These are phyloP conservation scores for Pseudopithomyces maydicus DNA, from an alignment of 2,329 filamentous ascomycete genomes.

Conservation along the genomic window DNA sequence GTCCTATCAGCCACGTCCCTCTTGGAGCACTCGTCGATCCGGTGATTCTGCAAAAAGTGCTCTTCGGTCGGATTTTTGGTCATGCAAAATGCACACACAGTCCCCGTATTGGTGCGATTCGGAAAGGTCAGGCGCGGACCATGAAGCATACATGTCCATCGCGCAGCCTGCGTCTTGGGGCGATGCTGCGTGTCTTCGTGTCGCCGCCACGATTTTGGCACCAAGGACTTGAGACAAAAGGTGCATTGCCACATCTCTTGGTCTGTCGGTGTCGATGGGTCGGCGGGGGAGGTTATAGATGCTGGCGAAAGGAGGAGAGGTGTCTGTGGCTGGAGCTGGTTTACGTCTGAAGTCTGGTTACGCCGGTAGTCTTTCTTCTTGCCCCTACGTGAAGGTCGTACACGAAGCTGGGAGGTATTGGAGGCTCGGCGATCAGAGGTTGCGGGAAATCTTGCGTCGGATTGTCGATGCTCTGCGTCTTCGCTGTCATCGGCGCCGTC, in stretches of 20 bases:
- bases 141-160: conserved; percentile 39
- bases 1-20: conserved; percentile 34
- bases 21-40: conserved; percentile 36
- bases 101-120: conserved; percentile 6
- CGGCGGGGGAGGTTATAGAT: conserved; percentile 6
- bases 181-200: conserved; percentile 45
- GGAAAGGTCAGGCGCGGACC: conserved; percentile 27
- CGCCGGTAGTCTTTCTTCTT: conserved; percentile 45
- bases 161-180: conserved; percentile 28
- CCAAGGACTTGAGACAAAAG: conserved; percentile 33
- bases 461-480: conserved; percentile 13
- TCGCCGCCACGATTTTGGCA: conserved; percentile 43
- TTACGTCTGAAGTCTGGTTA: conserved; percentile 8
- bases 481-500: conserved; percentile 23
- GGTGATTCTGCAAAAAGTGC: conserved; percentile 34
- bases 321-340: background rate
- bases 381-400: conserved; percentile 30
- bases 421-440: conserved; percentile 13
- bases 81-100: conserved; percentile 39
- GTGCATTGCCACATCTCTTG: conserved; percentile 42
- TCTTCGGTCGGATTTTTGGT: conserved; percentile 29
- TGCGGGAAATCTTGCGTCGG: conserved; percentile 6
- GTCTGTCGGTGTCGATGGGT: conserved; percentile 4
- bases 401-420: conserved; percentile 6
- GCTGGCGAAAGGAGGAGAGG: conserved; percentile 16